Base-by-base conservation (phyloP, 2,329 filamentous ascomycete genomes). In the Macroventuria anomochaeta region DNA sequence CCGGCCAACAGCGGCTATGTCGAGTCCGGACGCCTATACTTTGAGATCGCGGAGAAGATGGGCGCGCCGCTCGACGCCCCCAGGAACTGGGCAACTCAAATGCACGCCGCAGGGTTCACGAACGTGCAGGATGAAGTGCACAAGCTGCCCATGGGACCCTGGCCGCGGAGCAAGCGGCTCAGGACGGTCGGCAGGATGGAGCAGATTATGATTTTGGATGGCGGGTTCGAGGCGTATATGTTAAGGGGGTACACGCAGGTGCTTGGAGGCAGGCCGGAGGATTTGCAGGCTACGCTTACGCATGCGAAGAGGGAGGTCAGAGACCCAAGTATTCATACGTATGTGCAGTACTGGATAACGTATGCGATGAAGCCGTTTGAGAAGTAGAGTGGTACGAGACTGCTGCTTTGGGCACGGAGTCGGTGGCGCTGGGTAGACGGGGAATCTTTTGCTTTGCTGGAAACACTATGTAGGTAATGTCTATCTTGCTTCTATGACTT, bases 21-120 rank as follows among this genome's bases (percentile, higher is more conserved):
- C 1, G 60, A 66, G 28, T 53, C 55, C 2, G 57, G 53, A 8
- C 62, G 62, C 2, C 25, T 66, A 10, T 65, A 64, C 37, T 63
- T 58, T 32, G 62, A 65, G 21, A 59, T 62, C 6, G 59, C 62
- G 0, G 55, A 63, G 41, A 63, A 61, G 26, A 62, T 65, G 55
- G 69, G 69, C 3, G 69, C 71, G 3, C 70, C 71, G 39, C 68
- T 79, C 32, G 71, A 71, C 32, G 70, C 62, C 2, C 62, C 60
- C 2, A 59, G 58, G 0, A 25, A 25, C 11, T 74, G 73, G 68
- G 73, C 78, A 61, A 63, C 71, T 6, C 62, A 63, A 18, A 64
- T 65, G 61, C 52, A 51, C 6, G 67, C 70, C 6, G 75, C 70
- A 0, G 79, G 79, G 2, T 80, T 80, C 55, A 68, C 75, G 18